These are phyloP conservation scores for Hyaloscypha hepaticicola DNA, from an alignment of 495 filamentous ascomycete genomes.

Conservation along the genomic window DNA sequence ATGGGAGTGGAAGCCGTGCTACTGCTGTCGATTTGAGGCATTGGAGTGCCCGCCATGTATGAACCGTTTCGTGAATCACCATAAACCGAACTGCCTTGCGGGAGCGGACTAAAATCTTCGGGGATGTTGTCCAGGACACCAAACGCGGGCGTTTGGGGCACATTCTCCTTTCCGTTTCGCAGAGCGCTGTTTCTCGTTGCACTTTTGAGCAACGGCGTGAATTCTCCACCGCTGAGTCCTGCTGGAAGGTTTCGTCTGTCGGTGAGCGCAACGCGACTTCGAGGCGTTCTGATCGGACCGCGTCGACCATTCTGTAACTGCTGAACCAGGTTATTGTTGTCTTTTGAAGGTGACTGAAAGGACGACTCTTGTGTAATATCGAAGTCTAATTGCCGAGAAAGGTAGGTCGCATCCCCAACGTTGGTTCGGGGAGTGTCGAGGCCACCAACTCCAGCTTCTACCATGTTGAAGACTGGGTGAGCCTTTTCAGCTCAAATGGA, in stretches of 20 bases:
- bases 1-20: constrained; percentile 80
- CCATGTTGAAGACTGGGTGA: constrained; percentile 37
- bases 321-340: constrained; percentile 66
- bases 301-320: constrained; percentile 63
- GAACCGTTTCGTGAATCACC: constrained; percentile 52
- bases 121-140: constrained; percentile 61
- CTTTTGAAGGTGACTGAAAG: constrained; percentile 81
- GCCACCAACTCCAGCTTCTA: constrained; percentile 48
- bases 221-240: constrained; percentile 68
- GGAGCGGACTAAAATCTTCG: constrained; percentile 62
- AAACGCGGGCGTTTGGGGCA: constrained; percentile 67
- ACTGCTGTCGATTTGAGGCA: constrained; percentile 72
- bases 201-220: constrained; percentile 90
- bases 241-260: constrained; percentile 64
- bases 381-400: constrained; percentile 63
- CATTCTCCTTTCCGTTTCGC: constrained; percentile 56
- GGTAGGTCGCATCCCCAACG: constrained; percentile 73
- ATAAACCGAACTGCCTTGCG: constrained; percentile 63
- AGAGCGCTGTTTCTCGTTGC: constrained; percentile 77
- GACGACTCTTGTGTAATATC: constrained; percentile 81
- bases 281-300: constrained; percentile 64
- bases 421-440: constrained; percentile 81
- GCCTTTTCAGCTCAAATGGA: constrained; percentile 17
- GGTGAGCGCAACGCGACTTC: constrained; percentile 62
- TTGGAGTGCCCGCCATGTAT: constrained; percentile 54